phyloP scores from a whole-genome alignment of 176 grass and related monocot genomes.

The Zoysia japonica region DNA sequence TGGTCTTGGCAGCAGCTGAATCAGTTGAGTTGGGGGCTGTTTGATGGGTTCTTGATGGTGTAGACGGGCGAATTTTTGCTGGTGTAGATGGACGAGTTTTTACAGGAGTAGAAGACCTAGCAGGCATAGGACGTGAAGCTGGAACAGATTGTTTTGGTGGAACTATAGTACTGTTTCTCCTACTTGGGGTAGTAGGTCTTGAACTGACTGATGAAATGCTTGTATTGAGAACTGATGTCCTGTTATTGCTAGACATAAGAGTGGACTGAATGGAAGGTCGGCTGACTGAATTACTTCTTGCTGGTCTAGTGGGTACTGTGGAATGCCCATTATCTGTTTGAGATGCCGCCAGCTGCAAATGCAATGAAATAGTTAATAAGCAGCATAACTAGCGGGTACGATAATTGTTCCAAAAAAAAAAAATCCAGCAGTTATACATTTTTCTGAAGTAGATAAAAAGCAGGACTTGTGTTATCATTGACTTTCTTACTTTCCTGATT shows the following conservation, averaged over 20 bases:
- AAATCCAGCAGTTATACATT: not conserved
- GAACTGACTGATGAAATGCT: conserved; percentile 82
- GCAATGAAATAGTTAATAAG: not conserved
- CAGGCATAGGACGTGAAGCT: conserved; percentile 58
- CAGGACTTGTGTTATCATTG: not conserved
- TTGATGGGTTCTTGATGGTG: conserved; percentile 53
- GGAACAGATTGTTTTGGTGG: conserved; percentile 55
- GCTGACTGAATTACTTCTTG: conserved; percentile 75
- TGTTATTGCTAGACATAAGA: conserved; percentile 63
- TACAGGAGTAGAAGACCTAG: conserved; percentile 72
- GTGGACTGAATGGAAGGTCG: conserved; percentile 65
- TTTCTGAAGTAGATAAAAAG: conserved; percentile 9
- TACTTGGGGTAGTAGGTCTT: conserved; percentile 79
- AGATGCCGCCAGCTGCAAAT: conserved; percentile 72
- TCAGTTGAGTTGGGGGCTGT: conserved; percentile 39
- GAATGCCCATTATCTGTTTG: conserved; percentile 82
- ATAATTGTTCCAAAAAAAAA: not conserved
- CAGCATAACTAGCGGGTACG: not conserved
- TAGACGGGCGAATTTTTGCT: conserved; percentile 59
- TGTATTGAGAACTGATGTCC: conserved; percentile 75
- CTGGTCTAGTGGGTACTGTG: conserved; percentile 62
- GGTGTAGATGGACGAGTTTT: conserved; percentile 76
- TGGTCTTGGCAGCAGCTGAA: conserved; percentile 43
- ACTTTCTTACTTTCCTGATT: not conserved
- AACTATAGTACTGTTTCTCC: conserved; percentile 45